These are phyloP conservation scores for Cladophialophora bantiana DNA, from an alignment of 2,329 filamentous ascomycete species.

Conservation along the genomic window DNA sequence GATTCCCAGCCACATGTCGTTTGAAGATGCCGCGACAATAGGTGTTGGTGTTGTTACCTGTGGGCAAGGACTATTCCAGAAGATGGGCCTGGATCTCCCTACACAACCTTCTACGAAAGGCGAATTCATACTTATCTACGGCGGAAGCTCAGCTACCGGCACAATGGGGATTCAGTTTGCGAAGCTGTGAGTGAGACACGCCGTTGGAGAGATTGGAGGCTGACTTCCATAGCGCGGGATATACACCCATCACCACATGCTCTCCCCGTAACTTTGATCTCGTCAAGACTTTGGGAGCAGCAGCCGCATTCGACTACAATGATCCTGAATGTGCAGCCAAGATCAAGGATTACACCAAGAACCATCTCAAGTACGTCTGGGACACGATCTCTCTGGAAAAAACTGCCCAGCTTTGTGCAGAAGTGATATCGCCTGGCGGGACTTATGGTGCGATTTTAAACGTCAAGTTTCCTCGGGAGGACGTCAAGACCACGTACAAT, in stretches of 20 bases:
- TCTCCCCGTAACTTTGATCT: slow-evolving; percentile 46
- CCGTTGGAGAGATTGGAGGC: neutral
- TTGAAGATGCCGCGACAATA: slow-evolving; percentile 45
- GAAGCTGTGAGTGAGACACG: slow-evolving; percentile 44
- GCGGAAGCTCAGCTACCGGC: slow-evolving; percentile 50
- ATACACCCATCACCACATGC: slow-evolving; percentile 47
- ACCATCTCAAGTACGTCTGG: slow-evolving; percentile 48
- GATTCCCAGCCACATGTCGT: slow-evolving; percentile 44
- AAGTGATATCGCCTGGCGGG: slow-evolving; percentile 46
- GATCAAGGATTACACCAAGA: slow-evolving; percentile 46
- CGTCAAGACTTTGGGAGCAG: slow-evolving; percentile 47
- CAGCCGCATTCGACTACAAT: slow-evolving; percentile 48
- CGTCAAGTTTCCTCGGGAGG: slow-evolving; percentile 42
- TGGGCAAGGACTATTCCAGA: slow-evolving; percentile 54
- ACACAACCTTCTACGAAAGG: slow-evolving; percentile 40
- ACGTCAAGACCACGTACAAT: slow-evolving; percentile 44
- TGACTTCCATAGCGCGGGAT: slow-evolving; percentile 39
- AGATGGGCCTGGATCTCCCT: slow-evolving; percentile 38
- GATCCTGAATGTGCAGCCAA: slow-evolving; percentile 44
- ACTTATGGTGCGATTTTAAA: slow-evolving; percentile 44
- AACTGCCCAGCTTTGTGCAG: slow-evolving; percentile 45
- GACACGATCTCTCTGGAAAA: slow-evolving; percentile 47
- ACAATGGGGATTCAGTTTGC: slow-evolving; percentile 51
- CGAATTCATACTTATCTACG: slow-evolving; percentile 49
- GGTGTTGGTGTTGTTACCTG: slow-evolving; percentile 45